Conservation (phyloP, 2,329 filamentous ascomycete species). For the Endocalyx cinctus region DNA sequence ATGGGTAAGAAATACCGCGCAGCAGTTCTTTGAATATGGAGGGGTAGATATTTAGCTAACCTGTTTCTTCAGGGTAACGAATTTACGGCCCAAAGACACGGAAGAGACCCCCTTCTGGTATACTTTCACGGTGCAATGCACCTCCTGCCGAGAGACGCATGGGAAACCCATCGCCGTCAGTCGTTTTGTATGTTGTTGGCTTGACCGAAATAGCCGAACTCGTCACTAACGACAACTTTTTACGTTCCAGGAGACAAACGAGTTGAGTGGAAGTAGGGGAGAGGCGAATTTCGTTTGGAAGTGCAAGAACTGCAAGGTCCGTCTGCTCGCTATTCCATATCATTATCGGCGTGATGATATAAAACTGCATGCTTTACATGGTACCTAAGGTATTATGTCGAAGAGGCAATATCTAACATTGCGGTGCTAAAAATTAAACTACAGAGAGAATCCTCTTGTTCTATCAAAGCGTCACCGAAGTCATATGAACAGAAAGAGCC, state of each 20-base stretch:
- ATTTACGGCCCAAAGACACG: slow-evolving; percentile 80
- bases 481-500: slow-evolving; percentile 69
- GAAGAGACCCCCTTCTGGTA: slow-evolving; percentile 86
- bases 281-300: slow-evolving; percentile 99
- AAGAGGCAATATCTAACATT: no score
- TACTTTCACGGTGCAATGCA: slow-evolving; percentile 97
- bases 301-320: slow-evolving; percentile 95
- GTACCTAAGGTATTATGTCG: no score
- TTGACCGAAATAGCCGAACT: no score
- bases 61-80: slow-evolving; percentile 65
- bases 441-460: slow-evolving; percentile 79
- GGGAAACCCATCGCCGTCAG: slow-evolving; percentile 81
- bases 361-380: no score
- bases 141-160: slow-evolving; percentile 90
- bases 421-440: neutral
- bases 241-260: slow-evolving; percentile 79
- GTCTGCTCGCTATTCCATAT: slow-evolving; percentile 12
- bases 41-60: slow-evolving; percentile 1
- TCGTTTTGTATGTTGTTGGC: slow-evolving; percentile 90
- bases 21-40: neutral
- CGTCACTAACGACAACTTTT: no score
- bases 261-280: slow-evolving; percentile 86
- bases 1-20: slow-evolving; percentile 48
- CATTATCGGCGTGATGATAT: slow-evolving; percentile 1
- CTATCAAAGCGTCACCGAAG: slow-evolving; percentile 69